A percentile compares a stretch with the other conserved stretches of the same genome.
phyloP scores from a whole-genome alignment of 352 stramenopile genomes.

The Bremia lactucae region DNA sequence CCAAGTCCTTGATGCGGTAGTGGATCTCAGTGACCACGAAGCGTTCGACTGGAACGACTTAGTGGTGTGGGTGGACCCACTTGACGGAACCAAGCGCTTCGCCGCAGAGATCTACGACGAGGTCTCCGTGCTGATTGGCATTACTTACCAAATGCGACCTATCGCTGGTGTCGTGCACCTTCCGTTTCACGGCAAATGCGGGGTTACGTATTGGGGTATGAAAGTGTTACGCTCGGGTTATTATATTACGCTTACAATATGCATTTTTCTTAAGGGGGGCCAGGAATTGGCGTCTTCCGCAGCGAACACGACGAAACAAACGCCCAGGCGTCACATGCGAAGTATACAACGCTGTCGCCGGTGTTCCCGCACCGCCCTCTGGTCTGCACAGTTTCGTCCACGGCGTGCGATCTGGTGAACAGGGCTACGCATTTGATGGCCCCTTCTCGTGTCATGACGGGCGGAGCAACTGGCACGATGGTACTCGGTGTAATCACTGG shows the following conservation, averaged over 20 bases:
- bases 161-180: conserved; percentile 64
- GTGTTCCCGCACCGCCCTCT: conserved; percentile 31
- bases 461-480: conserved; percentile 63
- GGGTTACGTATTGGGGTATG: conserved; percentile 62
- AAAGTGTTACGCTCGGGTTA: neutral
- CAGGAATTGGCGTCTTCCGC: conserved; percentile 39
- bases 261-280: conserved; percentile 26
- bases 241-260: conserved; percentile 2
- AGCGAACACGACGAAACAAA: conserved; percentile 22
- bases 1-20: conserved; percentile 10
- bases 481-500: conserved; percentile 53
- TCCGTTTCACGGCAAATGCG: conserved; percentile 41
- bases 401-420: conserved; percentile 38
- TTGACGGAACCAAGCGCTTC: conserved; percentile 76
- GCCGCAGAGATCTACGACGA: conserved; percentile 59
- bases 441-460: conserved; percentile 28
- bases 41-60: conserved; percentile 32
- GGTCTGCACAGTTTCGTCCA: conserved; percentile 48
- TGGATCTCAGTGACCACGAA: conserved; percentile 10
- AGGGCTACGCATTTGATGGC: conserved; percentile 26
- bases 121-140: conserved; percentile 67
- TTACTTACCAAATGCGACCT: conserved; percentile 52
- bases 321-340: conserved; percentile 16
- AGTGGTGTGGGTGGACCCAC: conserved; percentile 71
- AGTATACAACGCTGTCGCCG: conserved; percentile 11